These are phyloP conservation scores for Candida parachauliodes DNA, from an alignment of 805 yeast species.

Conservation along the genomic window DNA sequence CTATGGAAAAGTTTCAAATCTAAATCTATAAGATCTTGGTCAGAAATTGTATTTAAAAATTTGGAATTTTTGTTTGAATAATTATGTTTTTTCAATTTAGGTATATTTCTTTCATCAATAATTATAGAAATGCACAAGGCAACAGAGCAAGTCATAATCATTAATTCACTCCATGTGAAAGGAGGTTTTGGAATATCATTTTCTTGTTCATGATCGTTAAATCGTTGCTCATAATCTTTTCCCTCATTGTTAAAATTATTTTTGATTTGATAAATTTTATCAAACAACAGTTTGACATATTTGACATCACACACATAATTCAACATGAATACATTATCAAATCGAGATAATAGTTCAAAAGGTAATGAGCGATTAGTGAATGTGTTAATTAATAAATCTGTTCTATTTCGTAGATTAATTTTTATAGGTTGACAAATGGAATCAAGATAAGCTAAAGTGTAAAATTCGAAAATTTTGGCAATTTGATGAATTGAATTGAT, in stretches of 20 bases:
- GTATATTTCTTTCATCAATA: conserved; percentile 15
- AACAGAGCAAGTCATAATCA: conserved; percentile 28
- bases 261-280: conserved; percentile 15
- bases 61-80: background rate
- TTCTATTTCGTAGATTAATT: conserved; percentile 14
- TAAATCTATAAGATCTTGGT: conserved; percentile 16
- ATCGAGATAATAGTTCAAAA: conserved; percentile 14
- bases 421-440: conserved; percentile 10
- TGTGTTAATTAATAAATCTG: conserved; percentile 25
- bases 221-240: too few species aligned
- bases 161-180: conserved; percentile 27
- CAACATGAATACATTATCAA: conserved; percentile 21
- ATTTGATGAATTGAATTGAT: conserved; percentile 23
- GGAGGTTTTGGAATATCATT: conserved; percentile 1
- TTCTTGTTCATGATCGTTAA: too few species aligned
- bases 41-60: conserved; percentile 7
- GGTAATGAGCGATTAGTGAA: conserved; percentile 5
- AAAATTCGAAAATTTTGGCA: conserved; percentile 19
- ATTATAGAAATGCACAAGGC: conserved; percentile 21
- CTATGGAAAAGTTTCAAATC: conserved; percentile 19
- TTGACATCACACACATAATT: conserved; percentile 16
- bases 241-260: too few species aligned
- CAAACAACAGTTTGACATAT: conserved; percentile 18
- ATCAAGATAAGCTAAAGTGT: conserved; percentile 19
- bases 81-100: background rate